These are phyloP conservation scores for Fusarium multiceps DNA, from an alignment of 2,329 filamentous ascomycete species.

Conservation along the genomic window DNA sequence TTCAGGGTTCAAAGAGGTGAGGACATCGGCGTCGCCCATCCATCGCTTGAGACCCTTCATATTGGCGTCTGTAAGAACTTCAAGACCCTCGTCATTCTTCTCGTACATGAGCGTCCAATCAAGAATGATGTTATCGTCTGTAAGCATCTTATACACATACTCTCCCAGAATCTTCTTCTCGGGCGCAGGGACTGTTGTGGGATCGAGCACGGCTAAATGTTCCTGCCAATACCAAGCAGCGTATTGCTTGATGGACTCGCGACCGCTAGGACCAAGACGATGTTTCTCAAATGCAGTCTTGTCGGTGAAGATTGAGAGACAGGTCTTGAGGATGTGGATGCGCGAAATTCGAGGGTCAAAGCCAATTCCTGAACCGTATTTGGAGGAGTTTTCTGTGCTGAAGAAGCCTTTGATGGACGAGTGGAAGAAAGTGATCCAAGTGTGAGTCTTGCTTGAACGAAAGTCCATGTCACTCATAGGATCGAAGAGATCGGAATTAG, in stretches of 20 bases:
- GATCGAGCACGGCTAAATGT: constrained; percentile 53
- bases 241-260: constrained; percentile 52
- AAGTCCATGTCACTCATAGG: constrained; percentile 52
- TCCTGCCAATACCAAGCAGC: constrained; percentile 61
- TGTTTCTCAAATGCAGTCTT: constrained; percentile 46
- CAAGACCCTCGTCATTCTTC: constrained; percentile 56
- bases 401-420: constrained; percentile 55
- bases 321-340: constrained; percentile 53
- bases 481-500: constrained; percentile 49
- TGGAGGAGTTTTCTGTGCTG: constrained; percentile 47
- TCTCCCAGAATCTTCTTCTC: constrained; percentile 51
- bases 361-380: constrained; percentile 42
- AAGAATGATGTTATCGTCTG: constrained; percentile 51
- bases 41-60: constrained; percentile 52
- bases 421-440: constrained; percentile 55
- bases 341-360: constrained; percentile 52
- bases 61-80: constrained; percentile 55
- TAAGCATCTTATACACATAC: constrained; percentile 53
- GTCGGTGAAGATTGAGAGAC: constrained; percentile 55
- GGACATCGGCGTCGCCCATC: constrained; percentile 51
- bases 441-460: constrained; percentile 56
- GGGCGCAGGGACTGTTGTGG: constrained; percentile 34
- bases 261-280: constrained; percentile 43
- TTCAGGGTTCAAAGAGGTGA: constrained; percentile 46
- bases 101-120: constrained; percentile 56